phyloP scores from a whole-genome alignment of 495 filamentous ascomycete species.

The Rostrohypoxylon terebratum region DNA sequence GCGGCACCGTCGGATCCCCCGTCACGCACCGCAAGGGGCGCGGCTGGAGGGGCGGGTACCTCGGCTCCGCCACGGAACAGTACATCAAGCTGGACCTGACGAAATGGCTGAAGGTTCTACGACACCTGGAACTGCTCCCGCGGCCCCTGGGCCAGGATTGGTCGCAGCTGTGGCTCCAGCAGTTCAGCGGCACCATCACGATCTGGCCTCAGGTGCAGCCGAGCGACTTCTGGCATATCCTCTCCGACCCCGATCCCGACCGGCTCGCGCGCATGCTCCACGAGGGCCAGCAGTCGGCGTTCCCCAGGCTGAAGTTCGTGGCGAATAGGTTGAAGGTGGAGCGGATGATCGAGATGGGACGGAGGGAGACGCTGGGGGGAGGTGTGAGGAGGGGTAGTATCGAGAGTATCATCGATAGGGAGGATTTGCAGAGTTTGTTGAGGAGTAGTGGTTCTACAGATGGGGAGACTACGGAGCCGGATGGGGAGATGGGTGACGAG shows the following conservation, averaged over 20 bases:
- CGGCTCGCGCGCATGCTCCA: conserved; percentile 88
- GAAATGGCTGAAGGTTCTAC: conserved; percentile 95
- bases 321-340: conserved; percentile 87
- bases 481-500: conserved; percentile 27
- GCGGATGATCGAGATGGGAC: conserved; percentile 77
- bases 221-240: conserved; percentile 85
- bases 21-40: conserved; percentile 94
- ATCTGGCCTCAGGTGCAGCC: conserved; percentile 85
- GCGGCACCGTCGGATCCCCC: conserved; percentile 89
- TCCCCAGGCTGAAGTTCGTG: conserved; percentile 91
- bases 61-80: conserved; percentile 91
- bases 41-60: conserved; percentile 95
- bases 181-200: conserved; percentile 93
- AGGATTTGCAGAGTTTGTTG: conserved; percentile 55
- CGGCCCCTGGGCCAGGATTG: conserved; percentile 95
- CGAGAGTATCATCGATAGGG: conserved; percentile 60
- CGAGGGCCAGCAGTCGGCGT: conserved; percentile 85
- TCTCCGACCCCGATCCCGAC: conserved; percentile 80
- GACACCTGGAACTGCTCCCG: conserved; percentile 90
- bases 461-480: conserved; percentile 47
- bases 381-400: conserved; percentile 55
- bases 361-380: conserved; percentile 64
- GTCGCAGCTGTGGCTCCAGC: conserved; percentile 94
- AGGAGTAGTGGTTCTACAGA: conserved; percentile 39
- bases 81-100: conserved; percentile 94